Evolutionary conservation across 441 rosid genomes (phyloP).

Genomic region (Metrosideros polymorpha): DNA sequence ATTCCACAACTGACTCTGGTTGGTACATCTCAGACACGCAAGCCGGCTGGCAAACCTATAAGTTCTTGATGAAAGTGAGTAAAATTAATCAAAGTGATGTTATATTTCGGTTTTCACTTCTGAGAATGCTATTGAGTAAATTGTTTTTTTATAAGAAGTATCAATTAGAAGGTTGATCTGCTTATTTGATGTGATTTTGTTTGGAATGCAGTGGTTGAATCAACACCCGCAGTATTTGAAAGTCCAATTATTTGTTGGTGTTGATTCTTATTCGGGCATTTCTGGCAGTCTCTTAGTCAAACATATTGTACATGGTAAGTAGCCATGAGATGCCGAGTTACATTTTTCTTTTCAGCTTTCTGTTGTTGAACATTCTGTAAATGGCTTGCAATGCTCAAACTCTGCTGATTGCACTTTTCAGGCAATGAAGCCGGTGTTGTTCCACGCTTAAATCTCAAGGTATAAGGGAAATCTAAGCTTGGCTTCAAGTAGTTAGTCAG

Average conservation of each 20-base stretch:
- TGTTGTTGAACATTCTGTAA: neutral
- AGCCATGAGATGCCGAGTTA: neutral
- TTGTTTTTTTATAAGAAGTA: neutral
- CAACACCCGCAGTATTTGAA: slow-evolving; percentile 15
- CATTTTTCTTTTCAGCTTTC: neutral
- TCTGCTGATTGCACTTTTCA: neutral
- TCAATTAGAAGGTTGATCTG: neutral
- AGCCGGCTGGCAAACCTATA: slow-evolving; percentile 4
- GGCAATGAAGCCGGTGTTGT: neutral
- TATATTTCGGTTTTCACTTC: neutral
- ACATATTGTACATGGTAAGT: slow-evolving; percentile 17
- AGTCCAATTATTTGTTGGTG: slow-evolving; percentile 15
- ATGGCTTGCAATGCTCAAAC: neutral
- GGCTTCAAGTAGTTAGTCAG: neutral
- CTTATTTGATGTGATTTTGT: neutral
- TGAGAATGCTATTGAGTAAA: neutral
- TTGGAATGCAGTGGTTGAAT: slow-evolving; percentile 18
- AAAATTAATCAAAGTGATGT: neutral
- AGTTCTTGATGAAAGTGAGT: slow-evolving; percentile 17
- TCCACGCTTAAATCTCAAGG: slow-evolving; percentile 5
- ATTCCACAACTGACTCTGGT: neutral
- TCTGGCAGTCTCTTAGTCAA: slow-evolving; percentile 5
- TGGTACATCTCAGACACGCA: slow-evolving; percentile 7
- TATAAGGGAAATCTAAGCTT: neutral
- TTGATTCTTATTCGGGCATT: slow-evolving; percentile 28